Percentiles rank a stretch among this genome's conserved stretches.
These are phyloP conservation scores for Aspergillus bertholletiae DNA, from an alignment of 495 filamentous ascomycete genomes.

Conservation along the genomic window DNA sequence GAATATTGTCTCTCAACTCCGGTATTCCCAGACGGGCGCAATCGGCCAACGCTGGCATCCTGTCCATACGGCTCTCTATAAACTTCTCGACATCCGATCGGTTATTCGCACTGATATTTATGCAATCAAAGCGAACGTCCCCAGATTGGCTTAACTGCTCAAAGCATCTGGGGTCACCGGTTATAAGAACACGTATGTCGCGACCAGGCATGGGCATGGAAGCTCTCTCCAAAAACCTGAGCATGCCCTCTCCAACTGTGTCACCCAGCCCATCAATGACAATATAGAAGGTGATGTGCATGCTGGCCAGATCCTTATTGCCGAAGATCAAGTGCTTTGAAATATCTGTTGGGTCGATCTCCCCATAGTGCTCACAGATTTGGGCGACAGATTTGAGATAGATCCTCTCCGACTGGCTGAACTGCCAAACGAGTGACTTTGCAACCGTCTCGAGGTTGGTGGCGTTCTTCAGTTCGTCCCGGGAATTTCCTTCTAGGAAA, in stretches of 20 bases:
- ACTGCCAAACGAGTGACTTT: constrained; percentile 6
- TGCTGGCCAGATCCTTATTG: neutral
- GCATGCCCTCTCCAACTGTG: constrained; percentile 22
- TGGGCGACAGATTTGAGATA: constrained; percentile 1
- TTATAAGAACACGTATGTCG: constrained; percentile 15
- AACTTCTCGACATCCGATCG: constrained; percentile 31
- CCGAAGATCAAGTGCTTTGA: constrained; percentile 2
- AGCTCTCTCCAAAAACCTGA: constrained; percentile 18
- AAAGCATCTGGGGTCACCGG: constrained; percentile 12
- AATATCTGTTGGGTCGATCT: neutral
- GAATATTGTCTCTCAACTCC: constrained; percentile 28
- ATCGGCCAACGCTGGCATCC: constrained; percentile 17
- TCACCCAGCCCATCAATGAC: constrained; percentile 26
- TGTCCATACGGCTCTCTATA: constrained; percentile 19
- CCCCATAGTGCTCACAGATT: constrained; percentile 2
- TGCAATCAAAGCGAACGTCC: constrained; percentile 7
- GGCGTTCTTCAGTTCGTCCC: constrained; percentile 1
- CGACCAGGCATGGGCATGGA: constrained; percentile 4
- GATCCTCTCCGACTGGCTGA: neutral
- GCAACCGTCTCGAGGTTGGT: constrained; percentile 2
- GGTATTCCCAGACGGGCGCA: constrained; percentile 18
- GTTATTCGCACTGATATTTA: constrained; percentile 24
- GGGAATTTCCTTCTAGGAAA: constrained; percentile 27
- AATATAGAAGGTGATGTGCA: constrained; percentile 3
- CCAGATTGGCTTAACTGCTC: constrained; percentile 10